phyloP scores from a whole-genome alignment of 805 yeast genomes.

The Kregervanrija delftensis region DNA sequence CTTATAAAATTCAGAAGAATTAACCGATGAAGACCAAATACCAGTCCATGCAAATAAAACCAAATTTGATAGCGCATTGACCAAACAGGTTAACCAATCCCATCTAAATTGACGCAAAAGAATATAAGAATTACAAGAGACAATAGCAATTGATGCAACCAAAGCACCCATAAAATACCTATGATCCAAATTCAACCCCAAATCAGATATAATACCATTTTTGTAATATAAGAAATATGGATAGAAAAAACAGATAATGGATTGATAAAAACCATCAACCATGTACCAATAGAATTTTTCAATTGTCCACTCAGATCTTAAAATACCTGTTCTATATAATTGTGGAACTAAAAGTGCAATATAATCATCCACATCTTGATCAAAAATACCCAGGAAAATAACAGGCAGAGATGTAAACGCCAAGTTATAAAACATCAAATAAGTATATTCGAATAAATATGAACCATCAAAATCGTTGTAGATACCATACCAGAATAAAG shows the following conservation, averaged over 20 bases:
- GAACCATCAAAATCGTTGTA: conserved; percentile 73
- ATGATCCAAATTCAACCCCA: conserved; percentile 54
- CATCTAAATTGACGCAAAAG: conserved; percentile 66
- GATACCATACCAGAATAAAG: conserved; percentile 77
- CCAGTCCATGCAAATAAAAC: conserved; percentile 74
- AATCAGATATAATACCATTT: conserved; percentile 35
- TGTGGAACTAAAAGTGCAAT: conserved; percentile 71
- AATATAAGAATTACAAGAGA: conserved; percentile 61
- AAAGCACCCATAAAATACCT: conserved; percentile 66
- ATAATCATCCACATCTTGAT: conserved; percentile 70
- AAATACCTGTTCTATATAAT: conserved; percentile 64
- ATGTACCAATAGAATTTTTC: conserved; percentile 65
- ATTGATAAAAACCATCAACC: conserved; percentile 74
- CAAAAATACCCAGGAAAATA: conserved; percentile 70
- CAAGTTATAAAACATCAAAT: conserved; percentile 72
- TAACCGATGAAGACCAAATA: conserved; percentile 54
- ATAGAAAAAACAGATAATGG: conserved; percentile 64
- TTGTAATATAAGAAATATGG: conserved; percentile 51
- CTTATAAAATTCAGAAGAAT: conserved; percentile 56
- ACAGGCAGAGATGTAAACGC: conserved; percentile 80
- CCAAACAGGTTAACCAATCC: conserved; percentile 67
- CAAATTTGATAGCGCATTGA: conserved; percentile 51
- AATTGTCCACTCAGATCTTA: conserved; percentile 65
- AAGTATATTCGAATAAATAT: conserved; percentile 71
- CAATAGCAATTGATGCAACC: conserved; percentile 60